Conservation (phyloP, 1,284 basidiomycete species). For the Vanrija humicola region DNA sequence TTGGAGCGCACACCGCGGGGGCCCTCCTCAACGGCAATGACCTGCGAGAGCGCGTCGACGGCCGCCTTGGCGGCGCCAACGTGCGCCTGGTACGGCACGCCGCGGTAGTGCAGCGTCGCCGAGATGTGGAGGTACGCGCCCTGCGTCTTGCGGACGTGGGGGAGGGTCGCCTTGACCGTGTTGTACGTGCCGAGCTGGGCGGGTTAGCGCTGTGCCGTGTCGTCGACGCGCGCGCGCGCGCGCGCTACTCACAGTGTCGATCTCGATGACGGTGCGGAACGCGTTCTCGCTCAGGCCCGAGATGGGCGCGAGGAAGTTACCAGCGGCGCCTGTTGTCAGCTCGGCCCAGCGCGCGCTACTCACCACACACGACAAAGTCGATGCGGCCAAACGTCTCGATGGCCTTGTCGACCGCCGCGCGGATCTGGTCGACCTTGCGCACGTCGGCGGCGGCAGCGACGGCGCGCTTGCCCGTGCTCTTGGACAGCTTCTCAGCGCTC, state of each 20-base stretch:
- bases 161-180: constrained; percentile 85
- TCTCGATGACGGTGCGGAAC: constrained; percentile 89
- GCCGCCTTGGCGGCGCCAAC: constrained; percentile 94
- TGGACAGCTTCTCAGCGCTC: constrained; percentile 67
- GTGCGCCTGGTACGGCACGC: constrained; percentile 89
- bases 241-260: constrained; percentile 70
- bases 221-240: background rate
- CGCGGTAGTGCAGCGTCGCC: constrained; percentile 83
- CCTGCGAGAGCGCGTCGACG: constrained; percentile 79
- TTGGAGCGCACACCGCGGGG: constrained; percentile 91
- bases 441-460: constrained; percentile 79
- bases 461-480: constrained; percentile 66
- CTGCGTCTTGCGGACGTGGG: constrained; percentile 63
- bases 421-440: constrained; percentile 66
- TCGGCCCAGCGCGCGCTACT: constrained; percentile 2
- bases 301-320: constrained; percentile 83
- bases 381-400: constrained; percentile 77
- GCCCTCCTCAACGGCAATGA: constrained; percentile 88
- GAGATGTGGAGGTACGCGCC: constrained; percentile 90
- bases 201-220: background rate
- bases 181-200: constrained; percentile 81
- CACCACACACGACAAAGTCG: constrained; percentile 92
- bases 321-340: constrained; percentile 65
- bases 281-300: constrained; percentile 76
- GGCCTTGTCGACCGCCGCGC: constrained; percentile 70